A percentile compares a stretch with the other conserved stretches of the same genome.
These are phyloP conservation scores for Penicillium argentinense DNA, from an alignment of 495 filamentous ascomycete species.

Conservation along the genomic window DNA sequence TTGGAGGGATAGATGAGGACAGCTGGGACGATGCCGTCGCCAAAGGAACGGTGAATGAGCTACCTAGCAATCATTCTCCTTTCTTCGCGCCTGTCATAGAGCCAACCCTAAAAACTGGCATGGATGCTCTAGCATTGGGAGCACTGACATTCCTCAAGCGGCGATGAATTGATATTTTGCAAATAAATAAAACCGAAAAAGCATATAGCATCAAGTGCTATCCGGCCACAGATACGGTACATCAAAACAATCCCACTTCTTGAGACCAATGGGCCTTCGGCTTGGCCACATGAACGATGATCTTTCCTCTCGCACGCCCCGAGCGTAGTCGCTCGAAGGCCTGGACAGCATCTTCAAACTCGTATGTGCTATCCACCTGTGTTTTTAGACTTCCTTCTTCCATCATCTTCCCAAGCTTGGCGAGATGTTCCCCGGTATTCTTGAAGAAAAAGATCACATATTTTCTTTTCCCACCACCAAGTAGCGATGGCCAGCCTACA, in stretches of 20 bases:
- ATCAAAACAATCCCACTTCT: neutral
- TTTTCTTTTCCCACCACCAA: slow-evolving; percentile 65
- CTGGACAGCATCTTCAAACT: slow-evolving; percentile 59
- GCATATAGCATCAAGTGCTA: no score
- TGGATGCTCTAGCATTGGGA: slow-evolving; percentile 55
- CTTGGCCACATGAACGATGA: slow-evolving; percentile 57
- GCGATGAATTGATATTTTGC: neutral
- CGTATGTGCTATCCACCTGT: slow-evolving; percentile 59
- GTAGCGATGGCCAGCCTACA: slow-evolving; percentile 49
- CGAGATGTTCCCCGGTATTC: slow-evolving; percentile 46
- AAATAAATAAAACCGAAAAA: no score
- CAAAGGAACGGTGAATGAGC: slow-evolving; percentile 38
- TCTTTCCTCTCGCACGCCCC: slow-evolving; percentile 65
- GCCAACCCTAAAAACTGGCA: slow-evolving; percentile 55
- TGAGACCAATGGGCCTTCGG: slow-evolving; percentile 15
- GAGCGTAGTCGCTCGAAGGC: slow-evolving; percentile 65
- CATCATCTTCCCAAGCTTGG: slow-evolving; percentile 58
- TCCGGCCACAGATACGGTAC: neutral
- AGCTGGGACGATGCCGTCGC: slow-evolving; percentile 48
- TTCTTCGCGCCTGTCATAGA: slow-evolving; percentile 61
- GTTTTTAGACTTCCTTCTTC: slow-evolving; percentile 60
- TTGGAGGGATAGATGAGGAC: slow-evolving; percentile 50
- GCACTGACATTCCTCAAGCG: slow-evolving; percentile 48
- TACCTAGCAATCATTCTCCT: slow-evolving; percentile 59
- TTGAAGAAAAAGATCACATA: slow-evolving; percentile 45